Conservation (phyloP, 305 asterid genomes). For the Caryopteris hybrid region DNA sequence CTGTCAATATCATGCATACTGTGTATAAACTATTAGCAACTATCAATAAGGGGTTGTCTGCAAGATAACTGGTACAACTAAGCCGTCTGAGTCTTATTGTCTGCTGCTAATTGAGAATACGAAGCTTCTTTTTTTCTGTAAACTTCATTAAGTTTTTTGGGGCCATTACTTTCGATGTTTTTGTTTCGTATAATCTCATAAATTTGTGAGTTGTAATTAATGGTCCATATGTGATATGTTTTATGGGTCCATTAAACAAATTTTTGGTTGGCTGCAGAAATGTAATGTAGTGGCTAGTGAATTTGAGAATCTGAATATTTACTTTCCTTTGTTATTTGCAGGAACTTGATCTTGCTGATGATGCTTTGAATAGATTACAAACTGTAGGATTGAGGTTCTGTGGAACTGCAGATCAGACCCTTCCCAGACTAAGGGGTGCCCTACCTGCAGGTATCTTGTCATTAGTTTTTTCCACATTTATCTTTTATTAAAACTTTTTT, state of each 20-base stretch:
- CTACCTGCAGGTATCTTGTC: slow-evolving; percentile 74
- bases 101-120: not conserved
- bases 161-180: not conserved
- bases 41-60: not conserved
- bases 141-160: not conserved
- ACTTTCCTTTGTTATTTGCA: slow-evolving; percentile 28
- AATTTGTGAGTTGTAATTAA: not conserved
- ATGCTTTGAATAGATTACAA: slow-evolving; percentile 81
- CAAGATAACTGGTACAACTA: not conserved
- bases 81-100: not conserved
- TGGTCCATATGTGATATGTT: not conserved
- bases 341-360: slow-evolving; percentile 94
- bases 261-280: not conserved
- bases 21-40: not conserved
- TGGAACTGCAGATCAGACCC: slow-evolving; percentile 86
- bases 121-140: not conserved
- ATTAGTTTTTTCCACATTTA: not conserved
- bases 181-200: not conserved
- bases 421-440: slow-evolving; percentile 98
- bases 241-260: not conserved
- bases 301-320: slow-evolving; percentile 6
- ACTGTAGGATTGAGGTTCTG: slow-evolving; percentile 97
- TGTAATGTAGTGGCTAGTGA: slow-evolving; percentile 3
- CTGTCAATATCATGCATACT: not conserved
- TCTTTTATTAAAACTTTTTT: not conserved